Evolutionary conservation across 2,329 filamentous ascomycete species (phyloP), one percentile per base, ranked within the genome.

Genomic region (Sclerotinia borealis): DNA sequence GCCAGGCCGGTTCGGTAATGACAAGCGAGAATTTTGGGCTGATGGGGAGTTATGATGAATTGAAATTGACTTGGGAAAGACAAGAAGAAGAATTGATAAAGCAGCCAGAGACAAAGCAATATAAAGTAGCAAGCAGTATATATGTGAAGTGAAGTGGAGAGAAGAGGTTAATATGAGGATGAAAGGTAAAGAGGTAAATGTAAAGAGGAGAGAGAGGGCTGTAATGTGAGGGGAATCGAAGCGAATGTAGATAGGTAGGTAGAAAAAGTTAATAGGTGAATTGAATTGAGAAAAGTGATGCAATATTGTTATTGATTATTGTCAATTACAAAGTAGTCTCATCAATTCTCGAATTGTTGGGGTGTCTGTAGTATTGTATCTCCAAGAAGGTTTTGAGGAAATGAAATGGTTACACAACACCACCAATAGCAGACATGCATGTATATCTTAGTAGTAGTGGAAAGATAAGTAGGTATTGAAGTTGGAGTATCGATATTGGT

Each of bases 1-100:
- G 54, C 54, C 54, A 58, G 39, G 19, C 54, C 54, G 39, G 54
- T 45, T 58, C 41, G 29, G 54, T 45, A 45, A 25, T 34, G 39
- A 45, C 17, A 58, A 58, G 54, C 54, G 39, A 58, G 31, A 31
- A 17, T 45, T 45, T 37, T 27, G 25, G 25, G 34, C 45, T 37
- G 58, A 60, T 45, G 34, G 37, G 22, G n/a, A 27, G 25, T 48
- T 25, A 19, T 34, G 43, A 48, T 25, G n/a, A 29, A 29, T 19
- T 11, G 34, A 39, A 13, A 39, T 51, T 6, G 49, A 51, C 22
- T 19, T 51, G 34, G 34, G 50, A 17, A 54, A 19, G 25, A 6
- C 25, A 27, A 25, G 27, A 11, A 45, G 7, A 4, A 11, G 4
- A 22, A 13, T 8, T 8, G 39, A 34, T 58, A 45, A 58, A 58